A percentile compares a stretch with the other conserved stretches of the same genome.
phyloP scores from a whole-genome alignment of 2,329 filamentous ascomycete species.

The Metarhizium rileyi region DNA sequence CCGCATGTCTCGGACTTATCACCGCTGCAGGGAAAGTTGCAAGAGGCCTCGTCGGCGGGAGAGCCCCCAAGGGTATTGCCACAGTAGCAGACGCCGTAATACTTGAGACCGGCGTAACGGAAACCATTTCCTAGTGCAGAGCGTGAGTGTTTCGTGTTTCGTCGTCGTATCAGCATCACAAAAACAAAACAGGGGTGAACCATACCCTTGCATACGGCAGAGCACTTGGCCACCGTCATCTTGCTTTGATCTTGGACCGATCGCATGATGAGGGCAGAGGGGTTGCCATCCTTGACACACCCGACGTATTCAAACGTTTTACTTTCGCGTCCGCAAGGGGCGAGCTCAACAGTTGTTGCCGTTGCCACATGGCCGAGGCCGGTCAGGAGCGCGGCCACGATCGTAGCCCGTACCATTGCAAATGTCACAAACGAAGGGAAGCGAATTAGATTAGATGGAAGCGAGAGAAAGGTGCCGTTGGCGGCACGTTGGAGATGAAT shows the following conservation, averaged over 20 bases:
- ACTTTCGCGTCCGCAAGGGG: slow-evolving; percentile 34
- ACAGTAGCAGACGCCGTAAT: slow-evolving; percentile 44
- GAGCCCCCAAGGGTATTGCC: slow-evolving; percentile 41
- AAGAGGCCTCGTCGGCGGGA: slow-evolving; percentile 40
- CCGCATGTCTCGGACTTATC: slow-evolving; percentile 37
- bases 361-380: slow-evolving; percentile 24
- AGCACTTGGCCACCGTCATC: slow-evolving; percentile 40
- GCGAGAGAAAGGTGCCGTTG: neutral
- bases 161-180: too few relatives aligned
- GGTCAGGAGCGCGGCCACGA: slow-evolving; percentile 27
- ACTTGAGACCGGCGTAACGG: slow-evolving; percentile 40
- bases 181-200: neutral
- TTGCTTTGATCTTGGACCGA: slow-evolving; percentile 25
- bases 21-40: slow-evolving; percentile 44
- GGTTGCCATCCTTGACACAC: slow-evolving; percentile 32
- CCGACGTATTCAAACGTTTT: slow-evolving; percentile 37
- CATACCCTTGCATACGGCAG: slow-evolving; percentile 38
- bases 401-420: neutral
- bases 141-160: neutral
- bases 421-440: neutral
- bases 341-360: slow-evolving; percentile 34
- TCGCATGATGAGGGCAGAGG: slow-evolving; percentile 30
- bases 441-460: neutral
- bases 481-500: slow-evolving; percentile 4
- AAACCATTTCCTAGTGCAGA: slow-evolving; percentile 33